Evolutionary conservation across 2,329 filamentous ascomycete species (phyloP).

Genomic region (Pseudogymnoascus sp.): DNA sequence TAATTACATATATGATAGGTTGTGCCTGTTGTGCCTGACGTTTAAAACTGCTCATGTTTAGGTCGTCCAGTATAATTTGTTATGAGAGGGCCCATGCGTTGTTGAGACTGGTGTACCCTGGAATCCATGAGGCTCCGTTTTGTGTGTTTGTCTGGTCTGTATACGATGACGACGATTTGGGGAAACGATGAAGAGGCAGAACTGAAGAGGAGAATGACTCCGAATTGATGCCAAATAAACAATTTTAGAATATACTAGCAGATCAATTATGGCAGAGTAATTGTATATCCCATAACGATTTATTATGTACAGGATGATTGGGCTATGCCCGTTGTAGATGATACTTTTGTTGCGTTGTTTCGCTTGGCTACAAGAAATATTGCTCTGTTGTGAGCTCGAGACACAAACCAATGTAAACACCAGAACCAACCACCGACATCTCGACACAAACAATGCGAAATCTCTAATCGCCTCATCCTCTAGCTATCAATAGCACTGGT

Average conservation of each 20-base stretch:
- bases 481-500: constrained; percentile 7
- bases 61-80: not conserved
- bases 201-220: not conserved
- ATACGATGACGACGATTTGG: constrained; percentile 5
- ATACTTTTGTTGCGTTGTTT: constrained; percentile 11
- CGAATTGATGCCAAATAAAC: not conserved
- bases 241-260: not conserved
- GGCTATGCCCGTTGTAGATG: constrained; percentile 10
- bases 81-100: not conserved
- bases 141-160: not conserved
- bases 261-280: not conserved
- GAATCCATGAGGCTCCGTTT: not conserved
- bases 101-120: constrained; percentile 8
- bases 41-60: not conserved
- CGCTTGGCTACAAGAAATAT: constrained; percentile 12
- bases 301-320: constrained; percentile 2
- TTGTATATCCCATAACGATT: not conserved
- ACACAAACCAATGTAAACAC: constrained; percentile 13
- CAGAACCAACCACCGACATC: constrained; percentile 7
- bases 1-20: not conserved
- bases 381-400: not conserved
- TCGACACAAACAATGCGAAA: constrained; percentile 10
- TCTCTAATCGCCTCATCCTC: constrained; percentile 1
- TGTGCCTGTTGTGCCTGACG: not conserved
- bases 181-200: not conserved